Percentiles rank a stretch among this genome's conserved stretches.
Evolutionary conservation across 2,329 filamentous ascomycete species (phyloP).

Genomic region (Xylaria multiplex): DNA sequence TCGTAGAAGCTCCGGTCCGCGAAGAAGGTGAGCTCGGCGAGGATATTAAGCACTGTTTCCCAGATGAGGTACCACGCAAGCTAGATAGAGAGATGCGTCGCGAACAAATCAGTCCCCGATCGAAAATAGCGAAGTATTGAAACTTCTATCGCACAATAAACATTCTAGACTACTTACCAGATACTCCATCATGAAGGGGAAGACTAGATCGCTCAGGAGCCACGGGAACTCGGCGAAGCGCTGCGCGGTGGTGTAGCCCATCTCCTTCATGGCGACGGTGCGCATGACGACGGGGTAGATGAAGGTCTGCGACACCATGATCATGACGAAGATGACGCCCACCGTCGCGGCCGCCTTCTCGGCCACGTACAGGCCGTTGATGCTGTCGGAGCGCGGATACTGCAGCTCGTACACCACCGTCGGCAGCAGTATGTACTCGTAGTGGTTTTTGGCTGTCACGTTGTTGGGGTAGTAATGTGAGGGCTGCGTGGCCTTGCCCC

Average conservation of each 20-base stretch:
- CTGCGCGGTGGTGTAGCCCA: conserved; percentile 66
- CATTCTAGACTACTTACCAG: conserved; percentile 53
- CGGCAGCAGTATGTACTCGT: conserved; percentile 78
- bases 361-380: conserved; percentile 78
- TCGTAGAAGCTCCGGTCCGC: conserved; percentile 79
- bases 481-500: conserved; percentile 65
- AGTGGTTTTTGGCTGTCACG: conserved; percentile 71
- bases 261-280: conserved; percentile 73
- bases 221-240: conserved; percentile 76
- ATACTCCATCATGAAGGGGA: conserved; percentile 83
- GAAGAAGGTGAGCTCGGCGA: conserved; percentile 80
- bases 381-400: conserved; percentile 74
- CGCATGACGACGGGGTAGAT: conserved; percentile 80
- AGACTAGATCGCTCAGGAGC: conserved; percentile 78
- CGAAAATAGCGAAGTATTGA: too few species aligned
- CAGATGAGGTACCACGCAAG: conserved; percentile 85
- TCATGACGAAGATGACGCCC: conserved; percentile 81
- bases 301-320: conserved; percentile 78
- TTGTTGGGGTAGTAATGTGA: conserved; percentile 73
- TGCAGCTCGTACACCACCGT: conserved; percentile 83
- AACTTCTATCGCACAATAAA: not conserved
- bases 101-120: not conserved
- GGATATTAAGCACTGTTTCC: conserved; percentile 77
- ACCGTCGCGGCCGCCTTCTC: conserved; percentile 78
- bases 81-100: conserved; percentile 39